Evolutionary conservation across 805 yeast species (phyloP).

Genomic region (Saccharomycopsis sp.): DNA sequence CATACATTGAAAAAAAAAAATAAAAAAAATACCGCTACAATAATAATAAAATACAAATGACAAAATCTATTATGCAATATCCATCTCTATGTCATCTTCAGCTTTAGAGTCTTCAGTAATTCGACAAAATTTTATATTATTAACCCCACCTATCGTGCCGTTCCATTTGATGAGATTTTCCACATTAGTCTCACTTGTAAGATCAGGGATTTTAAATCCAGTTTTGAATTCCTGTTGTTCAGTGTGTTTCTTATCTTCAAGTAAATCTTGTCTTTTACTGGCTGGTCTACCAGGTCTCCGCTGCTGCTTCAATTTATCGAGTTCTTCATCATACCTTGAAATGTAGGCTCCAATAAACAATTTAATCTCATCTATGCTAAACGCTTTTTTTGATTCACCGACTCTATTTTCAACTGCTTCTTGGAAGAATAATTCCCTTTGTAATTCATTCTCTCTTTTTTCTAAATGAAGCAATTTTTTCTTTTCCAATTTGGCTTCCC

Average conservation of each 20-base stretch:
- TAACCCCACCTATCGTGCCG: constrained; percentile 72
- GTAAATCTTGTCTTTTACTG: constrained; percentile 55
- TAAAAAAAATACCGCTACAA: too few species aligned
- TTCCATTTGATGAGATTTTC: constrained; percentile 65
- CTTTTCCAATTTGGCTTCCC: constrained; percentile 64
- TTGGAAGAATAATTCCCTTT: constrained; percentile 54
- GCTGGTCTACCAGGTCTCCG: constrained; percentile 90
- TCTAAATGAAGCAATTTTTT: constrained; percentile 53
- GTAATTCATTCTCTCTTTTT: constrained; percentile 52
- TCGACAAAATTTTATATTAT: constrained; percentile 45
- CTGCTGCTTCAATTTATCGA: constrained; percentile 48
- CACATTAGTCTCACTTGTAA: constrained; percentile 55
- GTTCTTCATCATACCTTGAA: constrained; percentile 67
- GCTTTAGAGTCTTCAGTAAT: constrained; percentile 24
- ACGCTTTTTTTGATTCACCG: constrained; percentile 34
- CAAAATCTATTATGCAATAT: not conserved
- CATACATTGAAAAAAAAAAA: too few species aligned
- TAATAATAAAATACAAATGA: too few species aligned
- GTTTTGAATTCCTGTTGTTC: constrained; percentile 58
- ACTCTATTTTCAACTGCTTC: constrained; percentile 40
- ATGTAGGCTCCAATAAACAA: constrained; percentile 55
- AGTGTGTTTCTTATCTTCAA: constrained; percentile 53
- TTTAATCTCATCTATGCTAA: constrained; percentile 52
- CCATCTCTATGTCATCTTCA: not conserved
- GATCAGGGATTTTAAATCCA: constrained; percentile 71